Percentiles rank a stretch among this genome's conserved stretches.
Conservation (phyloP, 257 asterid species). For the Ilex asprella region DNA sequence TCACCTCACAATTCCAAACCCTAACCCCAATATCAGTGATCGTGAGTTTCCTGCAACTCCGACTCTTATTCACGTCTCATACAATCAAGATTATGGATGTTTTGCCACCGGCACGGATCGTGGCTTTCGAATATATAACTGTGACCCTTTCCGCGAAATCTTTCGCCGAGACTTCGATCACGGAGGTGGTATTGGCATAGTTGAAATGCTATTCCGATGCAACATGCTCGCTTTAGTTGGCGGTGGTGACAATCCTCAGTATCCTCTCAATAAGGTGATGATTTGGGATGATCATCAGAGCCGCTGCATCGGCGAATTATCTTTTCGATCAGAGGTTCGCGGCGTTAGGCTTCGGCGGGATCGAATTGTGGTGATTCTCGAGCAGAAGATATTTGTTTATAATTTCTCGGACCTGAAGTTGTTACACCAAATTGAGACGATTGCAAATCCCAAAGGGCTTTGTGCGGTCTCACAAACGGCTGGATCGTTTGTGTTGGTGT, state of each 20-base stretch:
- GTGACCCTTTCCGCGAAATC: no score
- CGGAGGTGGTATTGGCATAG: neutral
- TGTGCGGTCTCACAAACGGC: conserved; percentile 15
- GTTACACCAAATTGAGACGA: conserved; percentile 23
- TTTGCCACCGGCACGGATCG: no score
- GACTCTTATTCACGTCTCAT: neutral
- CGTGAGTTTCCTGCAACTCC: neutral
- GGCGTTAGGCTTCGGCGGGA: conserved; percentile 22
- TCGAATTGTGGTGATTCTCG: conserved; percentile 16
- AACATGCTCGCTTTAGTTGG: neutral
- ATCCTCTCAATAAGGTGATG: neutral
- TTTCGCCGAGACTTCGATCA: neutral
- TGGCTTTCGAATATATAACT: no score
- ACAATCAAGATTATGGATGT: neutral
- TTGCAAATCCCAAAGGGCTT: conserved; percentile 19
- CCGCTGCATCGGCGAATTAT: conserved; percentile 9
- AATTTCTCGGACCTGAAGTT: conserved; percentile 8
- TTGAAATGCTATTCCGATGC: neutral
- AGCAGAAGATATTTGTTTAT: conserved; percentile 17
- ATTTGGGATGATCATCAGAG: neutral
- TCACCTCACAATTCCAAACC: neutral
- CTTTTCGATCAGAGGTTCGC: conserved; percentile 16
- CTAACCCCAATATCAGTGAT: neutral
- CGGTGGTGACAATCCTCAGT: neutral
- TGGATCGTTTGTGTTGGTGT: neutral